Evolutionary conservation across 2,329 filamentous ascomycete species (phyloP), one percentile per base, ranked within the genome.

Genomic region (Fusarium coffeatum): DNA sequence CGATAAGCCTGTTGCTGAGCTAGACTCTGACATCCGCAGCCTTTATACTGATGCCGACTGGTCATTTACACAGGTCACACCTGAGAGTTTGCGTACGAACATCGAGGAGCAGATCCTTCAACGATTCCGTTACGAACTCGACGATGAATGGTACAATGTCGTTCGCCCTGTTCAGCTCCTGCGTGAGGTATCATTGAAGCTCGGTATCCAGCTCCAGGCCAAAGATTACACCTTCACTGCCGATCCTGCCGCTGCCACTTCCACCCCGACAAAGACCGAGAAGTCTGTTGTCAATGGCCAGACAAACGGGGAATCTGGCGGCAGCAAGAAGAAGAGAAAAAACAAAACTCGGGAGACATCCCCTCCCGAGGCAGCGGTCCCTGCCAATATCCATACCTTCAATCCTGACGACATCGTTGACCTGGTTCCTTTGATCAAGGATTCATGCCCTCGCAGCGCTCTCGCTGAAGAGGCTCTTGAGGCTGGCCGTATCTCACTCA

Each of bases 391-490:
- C 4, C 77, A 81, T 64, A 82, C 80, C 15, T 98, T 99, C 81
- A 86, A 84, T 54, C 85, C 93, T 1, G 94, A 97, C 65, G 94
- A 99, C 74, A 87, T 99, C 69, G 82, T 97, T 72, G 98, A 98
- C 81, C 86, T 98, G 64, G 93, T 98, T n/a, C 96, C 96, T 10
- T 83, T 98, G 47, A 89, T 98, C 76, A 98, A 98, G 85, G 94
- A 99, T 78, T 96, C 96, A 6, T 91, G 92, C 64, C 96, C 95
- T 41, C 92, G 93, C 81, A 98, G 94, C 78, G 86, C 93, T 27
- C 87, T 99, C 66, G 95, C 96, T 0, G 96, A 99, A 80, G 96
- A 99, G 82, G 95, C 96, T 16, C 86, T 99, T 45, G 96, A 99
- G 80, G 96, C 95, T 60, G 96, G 96, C 25, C 93, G 94, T 55